Percentiles rank a stretch among this genome's conserved stretches.
Evolutionary conservation across 1,284 basidiomycete genomes (phyloP).

Genomic region (Ceratobasidium theobromae): DNA sequence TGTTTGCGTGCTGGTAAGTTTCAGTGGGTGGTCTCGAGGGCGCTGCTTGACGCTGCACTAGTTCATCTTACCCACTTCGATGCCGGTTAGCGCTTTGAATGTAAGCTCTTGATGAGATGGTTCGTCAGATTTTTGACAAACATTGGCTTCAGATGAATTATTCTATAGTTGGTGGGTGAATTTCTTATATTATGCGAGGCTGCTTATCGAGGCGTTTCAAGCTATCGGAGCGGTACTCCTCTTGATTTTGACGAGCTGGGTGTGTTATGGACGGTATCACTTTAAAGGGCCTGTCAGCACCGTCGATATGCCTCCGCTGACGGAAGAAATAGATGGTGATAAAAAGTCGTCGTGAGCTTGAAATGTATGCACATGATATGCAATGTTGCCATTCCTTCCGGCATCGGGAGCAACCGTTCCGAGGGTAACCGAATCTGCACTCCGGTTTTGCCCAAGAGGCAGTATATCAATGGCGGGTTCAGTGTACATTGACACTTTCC

Average conservation of each 20-base stretch:
- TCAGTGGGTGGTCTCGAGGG: not conserved
- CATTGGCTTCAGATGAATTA: not conserved
- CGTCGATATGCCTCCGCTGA: constrained; percentile 12
- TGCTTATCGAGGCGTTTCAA: not conserved
- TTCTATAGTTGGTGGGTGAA: constrained; percentile 5
- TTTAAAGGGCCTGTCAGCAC: constrained; percentile 45
- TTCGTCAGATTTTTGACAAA: not conserved
- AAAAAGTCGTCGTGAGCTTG: constrained; percentile 3
- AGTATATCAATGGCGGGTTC: not conserved
- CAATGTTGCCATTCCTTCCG: not conserved
- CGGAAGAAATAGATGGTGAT: not conserved
- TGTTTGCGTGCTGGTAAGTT: constrained; percentile 25
- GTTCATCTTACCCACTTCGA: constrained; percentile 27
- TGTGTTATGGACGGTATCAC: constrained; percentile 45
- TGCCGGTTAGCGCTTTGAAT: constrained; percentile 23
- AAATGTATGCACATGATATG: not conserved
- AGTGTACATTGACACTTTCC: not conserved
- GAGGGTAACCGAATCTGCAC: not conserved
- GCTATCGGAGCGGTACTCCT: constrained; percentile 24
- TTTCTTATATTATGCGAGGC: not conserved
- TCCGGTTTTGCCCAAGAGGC: constrained; percentile 2
- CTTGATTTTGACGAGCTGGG: constrained; percentile 35
- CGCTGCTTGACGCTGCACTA: not conserved
- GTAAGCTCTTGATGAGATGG: not conserved
- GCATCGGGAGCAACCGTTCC: constrained; percentile 6